Evolutionary conservation across 345 rosid genomes (phyloP).

Genomic region (Abelmoschus esculentus): DNA sequence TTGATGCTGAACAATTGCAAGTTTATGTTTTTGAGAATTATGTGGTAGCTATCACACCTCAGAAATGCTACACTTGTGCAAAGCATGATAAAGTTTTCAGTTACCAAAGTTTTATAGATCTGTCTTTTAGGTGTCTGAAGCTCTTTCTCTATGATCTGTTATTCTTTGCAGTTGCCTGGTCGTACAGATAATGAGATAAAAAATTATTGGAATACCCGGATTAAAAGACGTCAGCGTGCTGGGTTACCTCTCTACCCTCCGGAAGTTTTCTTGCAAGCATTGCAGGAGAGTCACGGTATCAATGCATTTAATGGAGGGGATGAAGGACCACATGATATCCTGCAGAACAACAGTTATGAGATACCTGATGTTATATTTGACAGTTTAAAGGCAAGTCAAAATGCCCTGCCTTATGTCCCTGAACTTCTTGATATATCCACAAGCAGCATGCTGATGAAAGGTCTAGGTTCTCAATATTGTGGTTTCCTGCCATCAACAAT

Average conservation of each 20-base stretch:
- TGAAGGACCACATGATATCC: conserved; percentile 35
- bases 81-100: neutral
- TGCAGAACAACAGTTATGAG: too few species aligned
- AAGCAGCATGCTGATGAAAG: conserved; percentile 54
- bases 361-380: too few species aligned
- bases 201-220: conserved; percentile 97
- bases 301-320: conserved; percentile 27
- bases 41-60: neutral
- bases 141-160: conserved; percentile 2
- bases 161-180: conserved; percentile 68
- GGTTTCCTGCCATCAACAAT: conserved; percentile 43
- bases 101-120: neutral
- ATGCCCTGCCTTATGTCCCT: conserved; percentile 42
- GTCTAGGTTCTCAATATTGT: conserved; percentile 45
- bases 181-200: conserved; percentile 98
- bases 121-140: neutral
- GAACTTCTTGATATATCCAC: conserved; percentile 50
- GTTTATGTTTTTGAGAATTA: neutral
- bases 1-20: neutral
- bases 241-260: conserved; percentile 97
- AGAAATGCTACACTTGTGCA: neutral
- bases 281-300: conserved; percentile 41
- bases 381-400: conserved; percentile 44
- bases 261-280: conserved; percentile 51
- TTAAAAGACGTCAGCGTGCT: conserved; percentile 89